Base-by-base conservation (phyloP, 2,329 filamentous ascomycete genomes). In the Aspergillus sojae region DNA sequence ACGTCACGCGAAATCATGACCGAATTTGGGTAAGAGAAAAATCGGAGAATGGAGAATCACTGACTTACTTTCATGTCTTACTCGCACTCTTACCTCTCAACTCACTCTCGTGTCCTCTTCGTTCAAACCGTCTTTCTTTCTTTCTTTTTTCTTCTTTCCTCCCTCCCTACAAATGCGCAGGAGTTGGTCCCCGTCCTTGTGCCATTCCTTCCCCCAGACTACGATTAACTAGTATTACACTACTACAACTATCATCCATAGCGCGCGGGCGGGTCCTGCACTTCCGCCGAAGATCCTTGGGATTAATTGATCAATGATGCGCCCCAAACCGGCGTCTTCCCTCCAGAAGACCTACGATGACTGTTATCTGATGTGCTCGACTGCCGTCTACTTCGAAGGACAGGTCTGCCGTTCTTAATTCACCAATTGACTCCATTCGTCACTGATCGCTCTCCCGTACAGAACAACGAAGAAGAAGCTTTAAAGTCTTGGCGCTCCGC, bases 261-360 rank as follows among this genome's bases (percentile, higher is more conserved):
- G 71, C 67, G 69, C 64, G 69, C 64, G 66, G 68, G 69, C 70
- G 63, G 66, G 68, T 58, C 68, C 65, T 70, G 65, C 65, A 67
- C 48, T 63, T 60, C 65, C 67, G 61, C 65, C 61, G 34, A 60
- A 57, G 63, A 50, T 46, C 41, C 16, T 53, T 58, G 50, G 16
- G 16, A 62, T 65, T 65, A 65, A 74, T 19, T 14, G n/a, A 55
- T 36, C 26, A 19, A 85, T 84, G 81, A 85, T 82, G 78, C 80
- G 80, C 75, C 78, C 78, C 77, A 88, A 88, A 75, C 83, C 84
- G 66, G 85, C 89, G 75, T 88, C 91, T 79, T 88, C 89, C 66
- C 88, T 97, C 78, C 94, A 98, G 82, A 97, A 97, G 86, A 96
- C 93, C 61, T 98, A 98, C 81, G 94, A 98, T 82, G 93, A 98